Evolutionary conservation across 352 stramenopile species (phyloP), one percentile per base, ranked within the genome.

Genomic region (Phytophthora tentaculata): DNA sequence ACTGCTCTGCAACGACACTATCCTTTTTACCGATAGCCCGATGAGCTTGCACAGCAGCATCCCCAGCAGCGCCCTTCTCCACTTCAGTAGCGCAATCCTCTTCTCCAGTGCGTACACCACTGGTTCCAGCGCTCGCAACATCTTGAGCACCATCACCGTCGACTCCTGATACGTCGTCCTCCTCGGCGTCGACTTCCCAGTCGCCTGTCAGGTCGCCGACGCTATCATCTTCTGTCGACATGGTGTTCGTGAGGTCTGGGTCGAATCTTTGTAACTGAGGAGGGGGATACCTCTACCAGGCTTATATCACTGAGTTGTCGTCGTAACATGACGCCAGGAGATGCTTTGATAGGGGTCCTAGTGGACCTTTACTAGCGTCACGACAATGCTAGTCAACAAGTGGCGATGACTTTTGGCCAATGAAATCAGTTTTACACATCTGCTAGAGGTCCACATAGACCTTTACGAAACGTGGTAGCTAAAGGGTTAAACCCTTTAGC

Each of bases 1-100:
- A 59, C 32, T 59, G 20, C 14, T 59, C 22, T 4, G 19, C 52
- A 12, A 59, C 37, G 32, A 39, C 10, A 39, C 32, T 39, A 39
- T 14, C 10, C 10, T 39, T 9, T 39, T 39, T 14, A 10, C 32
- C 7, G 32, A 39, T 39, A 39, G 32, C 32, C 32, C 7, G n/a
- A 39, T 14, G 10, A 39, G 32, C 10, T 39, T 39, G 32, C 10
- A 39, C 32, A 10, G 0, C 32, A 39, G 32, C 10, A 39, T 39
- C 32, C 0, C 32, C 32, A 39, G 26, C 49, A 37, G 24, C 39
- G 12, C 39, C 2, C 39, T 45, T 7, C 39, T 12, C 39, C 7
- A 32, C 28, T 32, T 32, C 28, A 32, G 28, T 32, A 32, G 5
- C 28, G 28, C 5, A 32, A 32, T 32, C 28, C 28, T 32, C 28